A percentile compares a stretch with the other conserved stretches of the same genome.
Conservation (phyloP, 257 asterid genomes). For the Datura wrightii region DNA sequence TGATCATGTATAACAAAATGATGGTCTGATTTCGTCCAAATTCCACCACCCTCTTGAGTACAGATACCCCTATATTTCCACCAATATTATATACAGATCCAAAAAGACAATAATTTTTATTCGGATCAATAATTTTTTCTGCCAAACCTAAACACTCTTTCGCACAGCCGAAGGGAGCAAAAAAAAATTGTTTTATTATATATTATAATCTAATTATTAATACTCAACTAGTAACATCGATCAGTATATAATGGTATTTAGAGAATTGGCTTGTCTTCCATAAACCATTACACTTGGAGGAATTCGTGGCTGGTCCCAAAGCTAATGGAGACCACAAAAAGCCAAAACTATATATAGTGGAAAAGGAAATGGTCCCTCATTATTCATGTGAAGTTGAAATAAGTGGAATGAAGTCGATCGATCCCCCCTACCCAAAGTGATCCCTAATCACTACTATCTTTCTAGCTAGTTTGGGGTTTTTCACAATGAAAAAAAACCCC, state of each 20-base stretch:
- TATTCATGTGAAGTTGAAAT: constrained; percentile 21
- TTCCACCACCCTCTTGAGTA: neutral
- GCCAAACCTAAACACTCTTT: neutral
- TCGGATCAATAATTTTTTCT: neutral
- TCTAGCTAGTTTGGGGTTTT: neutral
- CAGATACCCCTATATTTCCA: neutral
- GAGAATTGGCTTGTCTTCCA: neutral
- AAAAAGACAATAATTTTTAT: neutral
- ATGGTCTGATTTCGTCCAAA: constrained; percentile 26
- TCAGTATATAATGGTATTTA: neutral
- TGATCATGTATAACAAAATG: constrained; percentile 19
- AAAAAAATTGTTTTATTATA: neutral
- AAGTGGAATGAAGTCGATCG: neutral
- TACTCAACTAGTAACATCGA: neutral
- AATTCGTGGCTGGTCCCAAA: constrained; percentile 21
- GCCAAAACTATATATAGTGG: constrained; percentile 17
- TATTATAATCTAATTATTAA: neutral
- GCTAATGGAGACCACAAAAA: constrained; percentile 25
- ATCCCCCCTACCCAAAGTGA: constrained; percentile 13
- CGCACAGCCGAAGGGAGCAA: neutral
- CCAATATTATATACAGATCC: neutral
- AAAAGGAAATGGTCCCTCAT: constrained; percentile 6
- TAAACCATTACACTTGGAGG: neutral
- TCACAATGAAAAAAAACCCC: constrained; percentile 16
- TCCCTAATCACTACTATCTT: constrained; percentile 20